Evolutionary conservation across 768 basidiomycete genomes (phyloP), one percentile per base, ranked within the genome.

Genomic region (Imleria badia): DNA sequence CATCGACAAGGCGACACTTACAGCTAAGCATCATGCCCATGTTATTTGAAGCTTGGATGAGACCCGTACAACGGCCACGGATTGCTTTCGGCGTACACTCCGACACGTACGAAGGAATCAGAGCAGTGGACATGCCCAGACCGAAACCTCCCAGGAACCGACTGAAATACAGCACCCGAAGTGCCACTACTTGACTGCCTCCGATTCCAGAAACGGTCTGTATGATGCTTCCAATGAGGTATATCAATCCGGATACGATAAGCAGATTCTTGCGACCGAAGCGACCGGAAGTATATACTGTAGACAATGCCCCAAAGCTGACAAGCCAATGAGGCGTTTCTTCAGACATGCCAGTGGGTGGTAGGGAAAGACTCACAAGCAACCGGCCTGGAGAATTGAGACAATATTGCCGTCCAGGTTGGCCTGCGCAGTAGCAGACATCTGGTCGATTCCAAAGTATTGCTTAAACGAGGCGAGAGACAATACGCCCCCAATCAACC

Each of bases 71-170:
- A 8, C 80, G 72, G 3, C 81, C 81, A 34, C 81, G 73, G 41
- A 82, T 79, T 14, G 66, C 62, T 48, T 67, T 74, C 3, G 80
- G 80, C 3, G 75, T 73, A 45, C 74, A 80, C 62, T 82, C 81
- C 1, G 79, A 80, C 11, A 81, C 72, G 44, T 82, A 83, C 0
- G 78, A 71, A 13, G 81, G 80, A 6, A 79, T 75, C 2, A 82
- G 64, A 5, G 79, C 78, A 2, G 76, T 75, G 8, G 77, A 73
- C 74, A 80, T 78, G 14, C 84, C 83, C 29, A 85, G 76, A 8
- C 86, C 84, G 47, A 85, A 71, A 19, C 87, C 86, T 7, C 80
- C 76, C 0, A 87, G 51, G 66, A 86, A 86, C 5, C 83, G 75
- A 48, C 78, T 72, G 59, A 77, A 77, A 57, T 76, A 79, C 35